These are phyloP conservation scores for Ambrosia artemisiifolia DNA, from an alignment of 129 eudicot species.

Conservation along the genomic window DNA sequence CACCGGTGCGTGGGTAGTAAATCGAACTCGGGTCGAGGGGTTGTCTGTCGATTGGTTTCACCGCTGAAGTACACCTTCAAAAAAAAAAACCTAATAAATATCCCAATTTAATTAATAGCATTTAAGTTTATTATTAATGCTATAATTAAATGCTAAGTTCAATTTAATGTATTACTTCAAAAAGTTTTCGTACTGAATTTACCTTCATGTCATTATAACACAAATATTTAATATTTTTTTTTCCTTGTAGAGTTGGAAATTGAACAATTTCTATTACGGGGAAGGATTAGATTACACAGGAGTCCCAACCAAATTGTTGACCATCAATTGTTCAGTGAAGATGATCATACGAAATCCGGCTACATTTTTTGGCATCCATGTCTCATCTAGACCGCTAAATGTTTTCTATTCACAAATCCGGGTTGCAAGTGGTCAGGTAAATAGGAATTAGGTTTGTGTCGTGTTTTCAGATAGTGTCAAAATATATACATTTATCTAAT, in stretches of 20 bases:
- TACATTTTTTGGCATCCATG: conserved; percentile 69
- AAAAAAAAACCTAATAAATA: neutral
- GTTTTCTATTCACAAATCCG: conserved; percentile 43
- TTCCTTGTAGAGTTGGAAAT: conserved; percentile 51
- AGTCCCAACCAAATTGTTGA: conserved; percentile 67
- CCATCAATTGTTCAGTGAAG: conserved; percentile 57
- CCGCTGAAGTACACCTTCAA: too few species aligned
- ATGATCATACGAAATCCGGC: conserved; percentile 69
- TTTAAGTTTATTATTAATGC: neutral
- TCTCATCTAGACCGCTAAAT: conserved; percentile 38
- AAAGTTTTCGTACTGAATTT: neutral
- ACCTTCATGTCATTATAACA: neutral
- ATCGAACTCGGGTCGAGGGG: too few species aligned
- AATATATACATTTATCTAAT: neutral
- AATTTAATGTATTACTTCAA: neutral
- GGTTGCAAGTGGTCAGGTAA: conserved; percentile 73
- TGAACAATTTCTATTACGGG: conserved; percentile 45
- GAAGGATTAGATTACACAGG: conserved; percentile 71
- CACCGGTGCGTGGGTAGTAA: too few species aligned
- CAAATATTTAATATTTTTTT: neutral
- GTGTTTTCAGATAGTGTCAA: neutral
- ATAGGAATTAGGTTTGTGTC: neutral
- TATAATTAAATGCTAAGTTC: neutral
- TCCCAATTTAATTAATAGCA: neutral
- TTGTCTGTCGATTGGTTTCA: too few species aligned